These are phyloP conservation scores for Botrytis cinerea DNA, from an alignment of 2,329 filamentous ascomycete species.

Conservation along the genomic window DNA sequence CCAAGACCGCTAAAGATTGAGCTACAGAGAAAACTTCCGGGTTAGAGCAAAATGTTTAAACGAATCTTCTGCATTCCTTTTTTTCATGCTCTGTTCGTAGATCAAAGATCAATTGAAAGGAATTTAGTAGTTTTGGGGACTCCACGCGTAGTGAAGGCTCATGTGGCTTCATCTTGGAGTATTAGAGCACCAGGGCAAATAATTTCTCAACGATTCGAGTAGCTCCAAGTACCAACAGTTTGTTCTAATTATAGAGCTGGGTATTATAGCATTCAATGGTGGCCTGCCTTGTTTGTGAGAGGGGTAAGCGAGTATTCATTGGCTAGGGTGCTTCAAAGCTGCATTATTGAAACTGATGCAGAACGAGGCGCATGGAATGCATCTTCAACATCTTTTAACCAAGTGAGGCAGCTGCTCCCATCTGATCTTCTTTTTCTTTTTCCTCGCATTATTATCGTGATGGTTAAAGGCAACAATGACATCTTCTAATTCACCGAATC, in stretches of 20 bases:
- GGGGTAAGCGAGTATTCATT: background rate
- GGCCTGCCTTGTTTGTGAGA: background rate
- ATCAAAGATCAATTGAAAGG: background rate
- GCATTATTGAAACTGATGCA: background rate
- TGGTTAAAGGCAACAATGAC: background rate
- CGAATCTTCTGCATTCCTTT: background rate
- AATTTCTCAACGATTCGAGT: background rate
- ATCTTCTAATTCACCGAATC: background rate
- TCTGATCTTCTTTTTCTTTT: background rate
- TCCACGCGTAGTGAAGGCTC: background rate
- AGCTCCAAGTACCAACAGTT: background rate
- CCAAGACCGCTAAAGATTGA: background rate
- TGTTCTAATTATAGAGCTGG: background rate
- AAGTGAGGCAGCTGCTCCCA: background rate
- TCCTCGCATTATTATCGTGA: background rate
- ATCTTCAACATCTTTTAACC: background rate
- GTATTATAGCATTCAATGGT: background rate
- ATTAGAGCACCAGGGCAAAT: background rate
- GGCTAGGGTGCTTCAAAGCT: background rate
- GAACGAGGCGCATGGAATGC: background rate
- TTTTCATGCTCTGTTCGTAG: background rate
- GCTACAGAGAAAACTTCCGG: background rate
- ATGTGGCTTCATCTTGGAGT: background rate
- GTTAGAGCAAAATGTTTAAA: rapidly evolving
- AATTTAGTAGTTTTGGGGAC: background rate